Base-by-base conservation (phyloP, 345 rosid genomes). In the Nasturtium officinale region DNA sequence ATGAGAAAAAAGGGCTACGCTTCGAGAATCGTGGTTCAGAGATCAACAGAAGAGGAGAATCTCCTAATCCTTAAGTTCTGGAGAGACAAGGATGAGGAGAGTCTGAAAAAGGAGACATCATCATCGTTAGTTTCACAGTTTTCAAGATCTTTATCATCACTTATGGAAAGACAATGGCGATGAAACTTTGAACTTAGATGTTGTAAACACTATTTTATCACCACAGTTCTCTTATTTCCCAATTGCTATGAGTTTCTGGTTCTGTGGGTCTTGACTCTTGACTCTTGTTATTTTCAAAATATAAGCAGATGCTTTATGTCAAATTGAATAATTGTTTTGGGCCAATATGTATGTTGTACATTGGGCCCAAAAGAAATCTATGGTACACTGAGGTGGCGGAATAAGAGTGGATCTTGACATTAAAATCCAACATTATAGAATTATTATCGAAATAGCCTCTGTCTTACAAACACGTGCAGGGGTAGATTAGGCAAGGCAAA, bases 11-110 rank as follows among this genome's bases (percentile, higher is more conserved):
- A 67, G 67, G 97, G 97, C 6, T 95, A 83, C 65, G 85, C 82
- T 30, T 82, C 93, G 9, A 83, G 90, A 63, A 88, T 91, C 42
- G 60, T 91, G 5, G 81, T 91, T 59, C 97, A 88, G 76, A 85
- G 96, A 69, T 87, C 93, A 54, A 90, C 93, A 2, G 91, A 86
- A 28, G 93, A 90, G 72, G 96, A 90, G 81, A 86, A 71, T 74
- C 87, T 86, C 11, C 81, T 82, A 21, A 75, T 90, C 25, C 82
- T 90, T 21, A 87, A 86, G 80, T 88, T 88, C 67, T 90, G 93
- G 87, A 79, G 82, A 62, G 90, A 64, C 46, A 37, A 55, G 4
- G 71, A 69, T 55, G 61, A 56, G 32, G 65, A 45, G 59, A 26
- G 70, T 3, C 1, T 25, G 32, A 67, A 57, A 1, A 77, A 77